Base-by-base conservation (phyloP, 2,329 filamentous ascomycete species). In the Akanthomyces uredinophilus region DNA sequence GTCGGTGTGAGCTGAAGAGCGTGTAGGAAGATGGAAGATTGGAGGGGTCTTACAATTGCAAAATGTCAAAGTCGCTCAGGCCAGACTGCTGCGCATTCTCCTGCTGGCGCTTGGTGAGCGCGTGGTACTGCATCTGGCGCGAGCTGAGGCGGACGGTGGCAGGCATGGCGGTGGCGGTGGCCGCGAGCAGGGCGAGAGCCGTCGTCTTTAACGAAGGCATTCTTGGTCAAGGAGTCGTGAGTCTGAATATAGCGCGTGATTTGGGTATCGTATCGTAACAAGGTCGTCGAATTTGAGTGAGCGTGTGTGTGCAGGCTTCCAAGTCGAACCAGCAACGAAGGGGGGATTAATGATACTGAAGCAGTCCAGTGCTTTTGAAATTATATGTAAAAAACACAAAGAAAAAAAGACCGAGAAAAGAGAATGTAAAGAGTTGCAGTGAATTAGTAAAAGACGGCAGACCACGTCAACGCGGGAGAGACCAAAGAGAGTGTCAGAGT, bases 401-500 rank as follows among this genome's bases (percentile, higher is more conserved):
- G 3, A 58, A 32, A 10, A 3, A 35, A 58, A 20, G 37, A 16
- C 35, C 14, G 27, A 4, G 14, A 32, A 20, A 47, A 41, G 27
- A 29, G 27, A 29, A 29, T 6, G 27, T 29, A 29, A 29, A 29
- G 1, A 29, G 27, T 29, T 29, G 27, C 4, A 5, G 27, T 29
- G 6, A 22, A 29, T 46, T 57, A 39, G 27, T n/a, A 20, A 51
- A 50, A 39, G 37, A 51, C 32, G 56, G 56, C 44, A 51, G 47
- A 10, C 56, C 56, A 59, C 56, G 56, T 59, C 56, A 59, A 59
- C 56, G 56, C 56, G 56, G 56, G 32, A 59, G 43, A 57, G 29
- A 52, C 50, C 44, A 14, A 16, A 24, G 35, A 54, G 22, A 39
- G 32, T 29, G 32, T 37, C n/a, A 51, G 24, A 32, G 49, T 35